phyloP scores from a whole-genome alignment of 371 early-diverging fungal species.

The Basidiobolus meristosporus region DNA sequence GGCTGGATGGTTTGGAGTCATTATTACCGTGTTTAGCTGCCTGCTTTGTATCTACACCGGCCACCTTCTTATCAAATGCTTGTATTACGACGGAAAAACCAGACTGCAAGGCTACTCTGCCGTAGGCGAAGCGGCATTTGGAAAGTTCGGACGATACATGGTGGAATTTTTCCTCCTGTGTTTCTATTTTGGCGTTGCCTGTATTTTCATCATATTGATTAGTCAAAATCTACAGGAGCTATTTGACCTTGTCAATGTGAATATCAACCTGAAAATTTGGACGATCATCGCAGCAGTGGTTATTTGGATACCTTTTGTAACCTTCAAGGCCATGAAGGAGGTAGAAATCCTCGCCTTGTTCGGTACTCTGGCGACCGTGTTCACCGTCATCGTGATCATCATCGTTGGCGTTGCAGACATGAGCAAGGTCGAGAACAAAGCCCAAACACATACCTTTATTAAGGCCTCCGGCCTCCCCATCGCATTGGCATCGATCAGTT shows the following conservation, averaged over 20 bases:
- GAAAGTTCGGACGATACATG: slow-evolving; percentile 27
- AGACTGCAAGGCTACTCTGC: slow-evolving; percentile 26
- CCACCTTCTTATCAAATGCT: slow-evolving; percentile 44
- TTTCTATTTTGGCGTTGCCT: slow-evolving; percentile 46
- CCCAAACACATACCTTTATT: slow-evolving; percentile 5
- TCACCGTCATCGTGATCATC: slow-evolving; percentile 17
- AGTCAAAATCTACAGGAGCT: slow-evolving; percentile 36
- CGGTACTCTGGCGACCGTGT: slow-evolving; percentile 23
- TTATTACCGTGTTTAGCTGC: slow-evolving; percentile 54
- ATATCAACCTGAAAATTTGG: slow-evolving; percentile 1
- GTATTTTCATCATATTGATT: slow-evolving; percentile 62
- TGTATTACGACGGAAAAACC: slow-evolving; percentile 26
- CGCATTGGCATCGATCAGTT: slow-evolving; percentile 41
- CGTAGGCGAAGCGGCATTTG: slow-evolving; percentile 43
- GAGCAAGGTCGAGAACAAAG: neutral
- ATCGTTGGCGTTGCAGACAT: neutral
- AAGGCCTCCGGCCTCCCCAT: slow-evolving; percentile 29
- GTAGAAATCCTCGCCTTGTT: slow-evolving; percentile 6
- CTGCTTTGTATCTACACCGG: slow-evolving; percentile 47
- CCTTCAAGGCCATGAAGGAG: slow-evolving; percentile 5
- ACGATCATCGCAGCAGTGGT: slow-evolving; percentile 2
- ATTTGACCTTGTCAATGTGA: too few species aligned
- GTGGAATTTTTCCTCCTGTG: slow-evolving; percentile 39
- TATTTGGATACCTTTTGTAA: slow-evolving; percentile 3
- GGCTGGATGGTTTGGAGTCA: slow-evolving; percentile 68